A percentile compares a stretch with the other conserved stretches of the same genome.
Evolutionary conservation across 2,329 filamentous ascomycete genomes (phyloP).

Genomic region (Cryphonectria japonica): DNA sequence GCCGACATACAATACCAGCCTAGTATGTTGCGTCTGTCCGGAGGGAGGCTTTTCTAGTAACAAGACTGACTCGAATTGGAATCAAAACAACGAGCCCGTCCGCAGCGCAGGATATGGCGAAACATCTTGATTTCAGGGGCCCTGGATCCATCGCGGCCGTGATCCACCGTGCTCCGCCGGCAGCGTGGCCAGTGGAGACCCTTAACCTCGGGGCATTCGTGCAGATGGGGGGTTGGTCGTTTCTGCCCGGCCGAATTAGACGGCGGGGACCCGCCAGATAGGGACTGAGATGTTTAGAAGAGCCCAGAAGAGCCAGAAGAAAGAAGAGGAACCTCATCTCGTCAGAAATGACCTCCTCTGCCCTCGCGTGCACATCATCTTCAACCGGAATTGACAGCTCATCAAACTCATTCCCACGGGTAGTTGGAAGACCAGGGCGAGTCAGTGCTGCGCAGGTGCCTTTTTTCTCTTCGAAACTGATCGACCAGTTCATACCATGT

Average conservation of each 20-base stretch:
- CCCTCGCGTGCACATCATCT: background rate
- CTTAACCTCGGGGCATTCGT: background rate
- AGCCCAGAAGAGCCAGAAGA: background rate
- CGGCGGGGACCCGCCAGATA: background rate
- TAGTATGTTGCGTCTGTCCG: background rate
- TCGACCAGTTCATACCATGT: background rate
- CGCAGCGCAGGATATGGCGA: background rate
- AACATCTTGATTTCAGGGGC: conserved; percentile 6
- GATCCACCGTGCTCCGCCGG: conserved; percentile 1
- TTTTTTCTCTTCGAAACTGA: background rate
- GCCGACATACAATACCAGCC: too few species aligned
- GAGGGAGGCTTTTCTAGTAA: background rate
- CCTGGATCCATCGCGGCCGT: background rate
- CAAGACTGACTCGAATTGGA: background rate
- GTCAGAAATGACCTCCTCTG: conserved; percentile 8
- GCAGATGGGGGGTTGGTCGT: background rate
- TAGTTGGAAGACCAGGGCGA: background rate
- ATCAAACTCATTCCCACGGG: conserved; percentile 5
- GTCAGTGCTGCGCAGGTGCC: background rate
- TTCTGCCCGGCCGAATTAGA: background rate
- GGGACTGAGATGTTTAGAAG: background rate
- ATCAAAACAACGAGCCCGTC: background rate
- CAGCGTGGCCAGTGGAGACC: conserved; percentile 6
- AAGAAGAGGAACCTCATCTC: background rate
- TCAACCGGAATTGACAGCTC: background rate